phyloP scores from a whole-genome alignment of 345 rosid genomes.

The Gossypium ekmanianum region DNA sequence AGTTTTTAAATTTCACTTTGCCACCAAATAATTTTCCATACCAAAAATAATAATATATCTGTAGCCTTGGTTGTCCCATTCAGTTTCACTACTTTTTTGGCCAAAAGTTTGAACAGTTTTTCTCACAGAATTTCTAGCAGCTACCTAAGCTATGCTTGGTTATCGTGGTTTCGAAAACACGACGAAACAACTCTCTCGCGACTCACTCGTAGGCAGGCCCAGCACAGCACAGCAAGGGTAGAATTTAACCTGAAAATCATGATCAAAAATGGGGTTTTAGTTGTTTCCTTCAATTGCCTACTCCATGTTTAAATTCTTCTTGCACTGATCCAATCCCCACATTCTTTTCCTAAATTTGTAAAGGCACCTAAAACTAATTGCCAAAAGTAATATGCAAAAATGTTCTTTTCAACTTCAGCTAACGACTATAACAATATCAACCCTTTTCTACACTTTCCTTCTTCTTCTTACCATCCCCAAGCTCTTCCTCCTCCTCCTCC shows the following conservation, averaged over 20 bases:
- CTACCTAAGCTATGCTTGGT: too few species aligned
- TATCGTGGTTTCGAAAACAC: too few species aligned
- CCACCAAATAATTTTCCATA: too few species aligned
- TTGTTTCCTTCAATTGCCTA: not conserved
- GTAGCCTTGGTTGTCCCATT: too few species aligned
- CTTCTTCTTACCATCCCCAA: constrained; percentile 16
- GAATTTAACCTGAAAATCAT: not conserved
- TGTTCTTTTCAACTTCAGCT: constrained; percentile 24
- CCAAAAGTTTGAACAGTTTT: too few species aligned
- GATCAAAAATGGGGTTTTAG: not conserved
- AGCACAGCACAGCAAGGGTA: too few species aligned
- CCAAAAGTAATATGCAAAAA: constrained; percentile 2
- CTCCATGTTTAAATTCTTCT: not conserved
- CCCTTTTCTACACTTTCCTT: constrained; percentile 13
- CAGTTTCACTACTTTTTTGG: too few species aligned
- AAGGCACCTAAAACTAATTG: not conserved
- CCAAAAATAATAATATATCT: too few species aligned
- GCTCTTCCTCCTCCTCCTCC: not conserved
- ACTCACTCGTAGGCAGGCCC: too few species aligned
- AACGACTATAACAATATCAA: constrained; percentile 9
- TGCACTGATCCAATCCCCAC: not conserved
- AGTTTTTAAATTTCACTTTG: too few species aligned
- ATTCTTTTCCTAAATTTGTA: not conserved
- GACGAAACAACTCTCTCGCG: too few species aligned
- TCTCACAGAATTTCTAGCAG: too few species aligned